These are phyloP conservation scores for Dothistroma pini DNA, from an alignment of 2,329 filamentous ascomycete species.

Conservation along the genomic window DNA sequence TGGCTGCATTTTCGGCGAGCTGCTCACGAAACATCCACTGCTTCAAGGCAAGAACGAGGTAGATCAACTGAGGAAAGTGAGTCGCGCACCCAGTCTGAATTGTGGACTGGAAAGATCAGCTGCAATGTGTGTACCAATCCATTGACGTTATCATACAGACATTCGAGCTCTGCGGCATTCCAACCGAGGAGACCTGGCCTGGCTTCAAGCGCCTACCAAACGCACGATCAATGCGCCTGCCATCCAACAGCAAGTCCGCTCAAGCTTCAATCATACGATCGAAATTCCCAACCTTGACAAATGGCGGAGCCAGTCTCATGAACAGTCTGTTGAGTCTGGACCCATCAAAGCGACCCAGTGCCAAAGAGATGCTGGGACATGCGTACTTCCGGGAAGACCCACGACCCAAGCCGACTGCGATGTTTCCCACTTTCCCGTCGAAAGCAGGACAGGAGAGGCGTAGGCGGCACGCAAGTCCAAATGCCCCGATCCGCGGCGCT, in stretches of 20 bases:
- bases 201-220: conserved; percentile 83
- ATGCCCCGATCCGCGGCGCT: conserved; percentile 73
- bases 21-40: conserved; percentile 76
- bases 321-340: conserved; percentile 69
- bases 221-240: conserved; percentile 70
- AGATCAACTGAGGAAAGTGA: conserved; percentile 70
- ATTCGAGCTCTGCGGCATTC: conserved; percentile 84
- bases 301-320: conserved; percentile 68
- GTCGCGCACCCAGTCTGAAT: conserved; percentile 24
- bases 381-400: conserved; percentile 87
- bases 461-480: conserved; percentile 67
- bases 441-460: conserved; percentile 89
- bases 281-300: conserved; percentile 76
- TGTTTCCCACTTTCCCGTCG: conserved; percentile 97
- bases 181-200: conserved; percentile 79
- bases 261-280: conserved; percentile 58
- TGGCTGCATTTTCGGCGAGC: conserved; percentile 92
- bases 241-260: conserved; percentile 44
- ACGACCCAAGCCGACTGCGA: conserved; percentile 78
- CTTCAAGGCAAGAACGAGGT: conserved; percentile 91
- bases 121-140: conserved; percentile 14
- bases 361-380: conserved; percentile 70
- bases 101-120: conserved; percentile 29
- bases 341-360: conserved; percentile 66
- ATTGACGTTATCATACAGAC: conserved; percentile 49